Conservation (phyloP, 192 early-diverging fungal species). For the Rhizophlyctis rosea region DNA sequence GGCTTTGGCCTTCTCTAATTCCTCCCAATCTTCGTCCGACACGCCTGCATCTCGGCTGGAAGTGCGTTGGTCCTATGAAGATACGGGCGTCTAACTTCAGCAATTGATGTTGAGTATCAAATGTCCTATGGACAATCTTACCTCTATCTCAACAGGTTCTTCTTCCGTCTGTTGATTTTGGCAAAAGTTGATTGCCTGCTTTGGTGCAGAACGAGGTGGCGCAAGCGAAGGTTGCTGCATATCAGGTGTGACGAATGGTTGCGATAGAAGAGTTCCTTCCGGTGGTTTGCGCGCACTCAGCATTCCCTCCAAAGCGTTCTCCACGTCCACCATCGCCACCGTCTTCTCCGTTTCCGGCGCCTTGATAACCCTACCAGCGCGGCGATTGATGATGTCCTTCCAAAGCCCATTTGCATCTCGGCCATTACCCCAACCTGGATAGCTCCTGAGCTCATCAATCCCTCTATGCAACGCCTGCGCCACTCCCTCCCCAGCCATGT, state of each 20-base stretch:
- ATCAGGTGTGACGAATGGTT: too few relatives aligned
- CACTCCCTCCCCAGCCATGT: constrained; percentile 13
- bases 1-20: constrained; percentile 14
- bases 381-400: constrained; percentile 9
- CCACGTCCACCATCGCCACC: constrained; percentile 14
- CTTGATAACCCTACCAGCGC: constrained; percentile 15
- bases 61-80: not conserved
- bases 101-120: not conserved
- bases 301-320: constrained; percentile 14
- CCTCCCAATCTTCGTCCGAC: constrained; percentile 32
- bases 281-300: constrained; percentile 8
- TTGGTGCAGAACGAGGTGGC: too few relatives aligned
- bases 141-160: too few relatives aligned
- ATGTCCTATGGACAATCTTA: too few relatives aligned
- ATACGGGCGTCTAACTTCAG: constrained; percentile 1
- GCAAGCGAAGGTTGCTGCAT: too few relatives aligned
- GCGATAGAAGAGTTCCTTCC: not conserved
- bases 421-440: constrained; percentile 33
- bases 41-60: constrained; percentile 28
- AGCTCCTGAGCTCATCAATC: constrained; percentile 10
- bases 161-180: too few relatives aligned
- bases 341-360: constrained; percentile 19
- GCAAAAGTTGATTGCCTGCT: too few relatives aligned
- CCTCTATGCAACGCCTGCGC: not conserved
- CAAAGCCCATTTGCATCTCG: constrained; percentile 25